Conservation (phyloP, 176 grass and related monocot genomes). For the Ananas comosus region DNA sequence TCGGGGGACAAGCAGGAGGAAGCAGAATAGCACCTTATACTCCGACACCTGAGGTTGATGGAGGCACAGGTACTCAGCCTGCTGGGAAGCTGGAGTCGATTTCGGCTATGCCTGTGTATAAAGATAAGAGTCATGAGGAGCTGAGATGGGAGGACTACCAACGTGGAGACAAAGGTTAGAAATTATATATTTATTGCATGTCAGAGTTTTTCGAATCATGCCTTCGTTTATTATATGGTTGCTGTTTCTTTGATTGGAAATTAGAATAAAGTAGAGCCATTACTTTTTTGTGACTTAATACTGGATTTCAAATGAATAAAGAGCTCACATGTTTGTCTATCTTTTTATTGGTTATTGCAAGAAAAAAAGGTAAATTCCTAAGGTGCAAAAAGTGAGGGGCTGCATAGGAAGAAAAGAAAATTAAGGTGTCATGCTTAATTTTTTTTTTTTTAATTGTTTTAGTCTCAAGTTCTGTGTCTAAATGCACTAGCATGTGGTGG, state of each 20-base stretch:
- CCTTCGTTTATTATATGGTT: background rate
- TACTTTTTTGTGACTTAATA: background rate
- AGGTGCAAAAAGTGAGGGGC: background rate
- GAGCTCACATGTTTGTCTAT: background rate
- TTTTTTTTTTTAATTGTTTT: too few relatives aligned
- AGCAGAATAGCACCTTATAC: conserved; percentile 57
- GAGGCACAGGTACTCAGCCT: conserved; percentile 53
- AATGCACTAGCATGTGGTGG: too few relatives aligned
- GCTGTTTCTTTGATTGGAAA: background rate
- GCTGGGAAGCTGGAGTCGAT: conserved; percentile 81
- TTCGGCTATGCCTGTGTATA: conserved; percentile 87
- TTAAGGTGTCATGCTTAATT: too few relatives aligned
- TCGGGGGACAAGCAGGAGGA: conserved; percentile 65
- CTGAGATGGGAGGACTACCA: conserved; percentile 92
- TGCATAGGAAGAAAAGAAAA: background rate
- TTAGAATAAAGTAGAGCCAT: background rate
- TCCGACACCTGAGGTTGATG: conserved; percentile 65
- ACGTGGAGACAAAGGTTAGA: conserved; percentile 71
- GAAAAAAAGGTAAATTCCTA: background rate
- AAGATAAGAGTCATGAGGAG: conserved; percentile 96
- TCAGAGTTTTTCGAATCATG: too few relatives aligned
- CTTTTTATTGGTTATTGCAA: background rate
- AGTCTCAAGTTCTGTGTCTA: background rate
- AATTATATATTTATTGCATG: background rate
- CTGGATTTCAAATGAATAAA: background rate